phyloP scores from a whole-genome alignment of 345 rosid genomes.

The Excoecaria cochinchinensis region DNA sequence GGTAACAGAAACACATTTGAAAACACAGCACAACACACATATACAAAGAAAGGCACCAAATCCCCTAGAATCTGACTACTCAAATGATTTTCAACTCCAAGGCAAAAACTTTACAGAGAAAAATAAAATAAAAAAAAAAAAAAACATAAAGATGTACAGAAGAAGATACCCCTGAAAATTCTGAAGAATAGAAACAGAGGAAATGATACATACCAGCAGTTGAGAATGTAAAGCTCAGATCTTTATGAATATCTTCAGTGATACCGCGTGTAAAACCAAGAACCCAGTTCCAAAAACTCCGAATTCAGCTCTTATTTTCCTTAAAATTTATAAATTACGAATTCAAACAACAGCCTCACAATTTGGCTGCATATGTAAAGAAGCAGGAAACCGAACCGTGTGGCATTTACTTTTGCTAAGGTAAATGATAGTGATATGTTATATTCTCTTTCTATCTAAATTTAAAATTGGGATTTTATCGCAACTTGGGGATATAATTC shows the following conservation, averaged over 20 bases:
- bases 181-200: background rate
- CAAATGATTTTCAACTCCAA: background rate
- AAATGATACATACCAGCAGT: conserved; percentile 17
- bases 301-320: background rate
- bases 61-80: background rate
- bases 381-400: background rate
- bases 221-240: background rate
- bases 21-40: background rate
- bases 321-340: background rate
- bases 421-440: background rate
- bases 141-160: background rate
- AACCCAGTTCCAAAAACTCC: background rate
- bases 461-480: background rate
- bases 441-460: background rate
- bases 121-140: background rate
- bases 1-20: background rate
- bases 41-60: background rate
- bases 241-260: background rate
- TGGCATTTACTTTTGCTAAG: no score
- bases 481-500: background rate
- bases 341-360: background rate
- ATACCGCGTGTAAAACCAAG: background rate
- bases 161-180: background rate
- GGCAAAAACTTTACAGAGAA: no score
- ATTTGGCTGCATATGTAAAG: no score